A percentile compares a stretch with the other conserved stretches of the same genome.
phyloP scores from a whole-genome alignment of 192 early-diverging fungal genomes.

The Coemansia sp. region DNA sequence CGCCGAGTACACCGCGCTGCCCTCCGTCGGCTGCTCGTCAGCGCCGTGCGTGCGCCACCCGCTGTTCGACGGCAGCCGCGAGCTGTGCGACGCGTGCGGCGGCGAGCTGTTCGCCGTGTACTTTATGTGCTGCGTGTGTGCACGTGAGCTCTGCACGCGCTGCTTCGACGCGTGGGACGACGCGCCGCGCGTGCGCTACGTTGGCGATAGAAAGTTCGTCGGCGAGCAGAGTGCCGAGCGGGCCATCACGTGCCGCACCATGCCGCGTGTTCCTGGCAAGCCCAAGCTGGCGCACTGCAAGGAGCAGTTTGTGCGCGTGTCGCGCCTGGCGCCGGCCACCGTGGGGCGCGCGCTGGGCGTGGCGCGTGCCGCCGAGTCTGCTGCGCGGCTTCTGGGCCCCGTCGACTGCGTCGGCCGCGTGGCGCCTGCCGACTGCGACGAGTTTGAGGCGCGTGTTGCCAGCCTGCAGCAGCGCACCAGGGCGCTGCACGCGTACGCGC shows the following conservation, averaged over 20 bases:
- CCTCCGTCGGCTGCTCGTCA: conserved; percentile 23
- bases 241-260: neutral
- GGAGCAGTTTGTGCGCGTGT: conserved; percentile 28
- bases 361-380: neutral
- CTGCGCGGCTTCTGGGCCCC: too few relatives aligned
- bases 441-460: conserved; percentile 8
- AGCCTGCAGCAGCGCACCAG: conserved; percentile 26
- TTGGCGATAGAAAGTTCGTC: neutral
- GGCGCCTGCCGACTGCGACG: conserved; percentile 18
- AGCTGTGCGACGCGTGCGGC: conserved; percentile 54
- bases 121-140: conserved; percentile 42
- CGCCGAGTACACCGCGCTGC: conserved; percentile 15
- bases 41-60: conserved; percentile 17
- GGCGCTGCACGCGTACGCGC: conserved; percentile 22
- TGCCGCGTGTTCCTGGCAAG: neutral
- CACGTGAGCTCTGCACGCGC: conserved; percentile 41
- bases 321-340: conserved; percentile 8
- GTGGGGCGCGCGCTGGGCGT: conserved; percentile 1
- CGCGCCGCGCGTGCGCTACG: neutral
- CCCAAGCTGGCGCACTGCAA: conserved; percentile 4
- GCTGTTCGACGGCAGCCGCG: conserved; percentile 18
- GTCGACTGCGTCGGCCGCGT: neutral
- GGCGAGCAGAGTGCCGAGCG: neutral
- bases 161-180: conserved; percentile 45
- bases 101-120: conserved; percentile 51